Conservation (phyloP, 2,329 filamentous ascomycete species). For the Botrytis fragariae region DNA sequence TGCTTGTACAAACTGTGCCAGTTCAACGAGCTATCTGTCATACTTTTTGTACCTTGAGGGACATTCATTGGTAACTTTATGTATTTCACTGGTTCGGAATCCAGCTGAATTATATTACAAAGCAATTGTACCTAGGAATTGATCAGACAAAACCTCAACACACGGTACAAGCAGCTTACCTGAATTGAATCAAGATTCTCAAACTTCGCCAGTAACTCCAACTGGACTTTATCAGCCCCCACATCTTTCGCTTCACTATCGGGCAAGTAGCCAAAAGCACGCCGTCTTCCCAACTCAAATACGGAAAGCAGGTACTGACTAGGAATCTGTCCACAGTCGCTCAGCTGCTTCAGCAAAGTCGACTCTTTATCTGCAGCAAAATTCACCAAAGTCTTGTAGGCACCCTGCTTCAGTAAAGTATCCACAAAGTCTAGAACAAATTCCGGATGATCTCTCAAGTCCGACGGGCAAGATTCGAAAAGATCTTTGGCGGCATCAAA, state of each 20-base stretch:
- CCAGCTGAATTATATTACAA: background rate
- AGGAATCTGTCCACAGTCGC: background rate
- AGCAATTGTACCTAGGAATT: background rate
- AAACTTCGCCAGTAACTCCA: background rate
- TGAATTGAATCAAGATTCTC: background rate
- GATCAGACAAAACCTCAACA: background rate
- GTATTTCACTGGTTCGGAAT: background rate
- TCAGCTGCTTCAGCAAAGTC: background rate
- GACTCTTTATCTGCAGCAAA: background rate
- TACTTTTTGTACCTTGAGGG: fast-evolving
- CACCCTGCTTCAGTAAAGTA: background rate
- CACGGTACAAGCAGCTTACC: background rate
- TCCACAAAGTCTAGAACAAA: background rate
- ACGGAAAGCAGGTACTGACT: background rate
- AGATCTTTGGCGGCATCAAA: background rate
- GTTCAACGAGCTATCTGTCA: background rate
- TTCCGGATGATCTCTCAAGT: background rate
- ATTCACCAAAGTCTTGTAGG: background rate
- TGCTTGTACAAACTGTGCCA: background rate
- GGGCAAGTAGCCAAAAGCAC: background rate
- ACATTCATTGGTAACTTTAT: background rate
- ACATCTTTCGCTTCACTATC: background rate
- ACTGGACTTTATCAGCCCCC: background rate
- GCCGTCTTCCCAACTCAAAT: background rate
- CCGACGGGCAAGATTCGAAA: background rate